Percentiles rank a stretch among this genome's conserved stretches.
Conservation (phyloP, 257 asterid species). For the Gentiana dahurica region DNA sequence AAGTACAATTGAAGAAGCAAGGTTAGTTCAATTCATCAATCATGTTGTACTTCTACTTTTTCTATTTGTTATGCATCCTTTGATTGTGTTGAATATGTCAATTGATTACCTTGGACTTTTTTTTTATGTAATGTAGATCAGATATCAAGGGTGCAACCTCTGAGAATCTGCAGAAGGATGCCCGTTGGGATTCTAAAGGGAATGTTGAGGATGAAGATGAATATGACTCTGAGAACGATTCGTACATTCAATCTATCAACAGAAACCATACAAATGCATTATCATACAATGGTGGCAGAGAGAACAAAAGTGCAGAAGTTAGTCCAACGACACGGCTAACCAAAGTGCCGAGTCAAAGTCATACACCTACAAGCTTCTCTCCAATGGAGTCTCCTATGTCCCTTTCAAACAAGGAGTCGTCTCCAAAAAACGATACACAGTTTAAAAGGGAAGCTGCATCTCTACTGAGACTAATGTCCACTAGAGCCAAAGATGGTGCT, state of each 20-base stretch:
- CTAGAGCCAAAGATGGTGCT: conserved; percentile 33
- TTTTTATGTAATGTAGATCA: conserved; percentile 23
- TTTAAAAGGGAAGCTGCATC: conserved; percentile 30
- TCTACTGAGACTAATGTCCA: conserved; percentile 47
- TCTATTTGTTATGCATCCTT: neutral
- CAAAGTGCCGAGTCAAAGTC: conserved; percentile 19
- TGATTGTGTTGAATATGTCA: neutral
- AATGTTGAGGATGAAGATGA: conserved; percentile 33
- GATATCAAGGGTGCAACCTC: conserved; percentile 18
- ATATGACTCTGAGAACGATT: conserved; percentile 17
- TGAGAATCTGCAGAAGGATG: conserved; percentile 30
- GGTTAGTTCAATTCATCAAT: conserved; percentile 15
- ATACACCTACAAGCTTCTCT: conserved; percentile 34
- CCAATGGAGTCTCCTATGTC: conserved; percentile 37
- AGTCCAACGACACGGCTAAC: conserved; percentile 16
- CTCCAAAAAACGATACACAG: conserved; percentile 31
- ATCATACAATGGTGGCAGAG: conserved; percentile 21
- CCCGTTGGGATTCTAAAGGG: conserved; percentile 35
- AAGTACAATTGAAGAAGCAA: conserved; percentile 20
- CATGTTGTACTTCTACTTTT: neutral
- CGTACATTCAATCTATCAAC: conserved; percentile 10
- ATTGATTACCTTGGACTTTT: conserved; percentile 1
- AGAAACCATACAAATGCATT: conserved; percentile 18
- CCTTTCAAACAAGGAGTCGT: conserved; percentile 26
- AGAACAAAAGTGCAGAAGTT: conserved; percentile 21